Base-by-base conservation (phyloP, 1,284 basidiomycete species). In the Cryptococcus floricola region DNA sequence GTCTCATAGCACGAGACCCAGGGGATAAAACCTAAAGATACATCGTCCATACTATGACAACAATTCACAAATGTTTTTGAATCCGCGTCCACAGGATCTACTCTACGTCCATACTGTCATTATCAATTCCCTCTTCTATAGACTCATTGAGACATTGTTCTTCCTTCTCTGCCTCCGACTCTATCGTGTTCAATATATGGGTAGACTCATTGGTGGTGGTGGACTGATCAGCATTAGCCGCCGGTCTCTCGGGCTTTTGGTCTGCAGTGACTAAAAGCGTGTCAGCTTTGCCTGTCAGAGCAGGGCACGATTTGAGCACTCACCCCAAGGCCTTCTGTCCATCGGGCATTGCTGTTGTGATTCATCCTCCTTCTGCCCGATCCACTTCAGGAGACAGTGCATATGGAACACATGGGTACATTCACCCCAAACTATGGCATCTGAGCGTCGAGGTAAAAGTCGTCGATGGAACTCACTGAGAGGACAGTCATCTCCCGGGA, bases 401-500 rank as follows among this genome's bases (percentile, higher is more conserved):
- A 93, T 91, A 74, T 94, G 91, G 71, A 92, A 94, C 54, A 95
- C 86, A 73, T 96, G 93, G 6, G 86, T 90, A 70, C 93, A 97
- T 77, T 94, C 87, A 27, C 93, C 93, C 90, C 91, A 96, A 56
- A 96, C 93, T 57, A 57, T 8, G 13, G 4, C 28, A 8, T 18
- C 3, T 50, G 7, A 31, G 46, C 31, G 18, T 31, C 19, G 16
- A n/a, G 23, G 5, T 43, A 12, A 34, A 42, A 27, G 23, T 37
- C 12, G 5, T 28, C 27, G 16, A 39, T 42, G 10, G 41, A 1
- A 83, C 86, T 70, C 66, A 96, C 93, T 95, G 31, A 96, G 79
- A 1, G 93, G 93, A 80, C 93, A 96, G 67, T 94, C 91, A 64
- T 96, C 93, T n/a, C 93, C 93, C 0, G 93, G 93, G 67, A 93